Evolutionary conservation across 495 filamentous ascomycete species (phyloP), one percentile per base, ranked within the genome.

Genomic region (Hyaloscypha bicolor): DNA sequence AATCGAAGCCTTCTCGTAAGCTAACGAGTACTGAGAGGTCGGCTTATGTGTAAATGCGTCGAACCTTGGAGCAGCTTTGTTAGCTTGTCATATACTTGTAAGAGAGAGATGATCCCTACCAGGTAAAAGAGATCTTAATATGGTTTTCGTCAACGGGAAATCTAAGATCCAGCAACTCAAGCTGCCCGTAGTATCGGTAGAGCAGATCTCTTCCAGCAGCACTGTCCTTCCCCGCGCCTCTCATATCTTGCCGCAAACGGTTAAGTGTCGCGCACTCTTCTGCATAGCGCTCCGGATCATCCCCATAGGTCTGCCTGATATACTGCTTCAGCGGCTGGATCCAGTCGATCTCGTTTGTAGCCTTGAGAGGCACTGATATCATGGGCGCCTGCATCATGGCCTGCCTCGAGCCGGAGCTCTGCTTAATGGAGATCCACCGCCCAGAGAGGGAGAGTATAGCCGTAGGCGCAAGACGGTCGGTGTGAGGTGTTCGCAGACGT

Each of bases 311-410:
- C 75, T 92, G 84, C 70, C 92, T 87, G 67, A 99, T 97, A 81
- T 98, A 97, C 63, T 83, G 82, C 85, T 97, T 98, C 71, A 99
- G 86, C 63, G 95, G 96, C 32, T 86, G 83, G 68, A 97, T 86
- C 96, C 96, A 99, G 85, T 99, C 95, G 75, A 98, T 97, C 83
- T 99, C 95, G 83, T 94, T 97, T 69, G 95, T 99, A 77, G 95
- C 94, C 90, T 99, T 97, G 75, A 96, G 82, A 75, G 93, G 93
- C 83, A 87, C 88, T 69, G 91, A 93, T 64, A 97, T 88, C 93
- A 97, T 97, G 56, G 93, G 92, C 75, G 92, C 86, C 55, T 73
- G 71, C 71, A 73, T 73, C 37, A 29, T 67, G 59, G 48, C 80
- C 93, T 42, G 88, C 48, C 3, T 37, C 48, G 42, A 52, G 39